A percentile compares a stretch with the other conserved stretches of the same genome.
Evolutionary conservation across 306 rosid species (phyloP).

Genomic region (Boehmeria nivea): DNA sequence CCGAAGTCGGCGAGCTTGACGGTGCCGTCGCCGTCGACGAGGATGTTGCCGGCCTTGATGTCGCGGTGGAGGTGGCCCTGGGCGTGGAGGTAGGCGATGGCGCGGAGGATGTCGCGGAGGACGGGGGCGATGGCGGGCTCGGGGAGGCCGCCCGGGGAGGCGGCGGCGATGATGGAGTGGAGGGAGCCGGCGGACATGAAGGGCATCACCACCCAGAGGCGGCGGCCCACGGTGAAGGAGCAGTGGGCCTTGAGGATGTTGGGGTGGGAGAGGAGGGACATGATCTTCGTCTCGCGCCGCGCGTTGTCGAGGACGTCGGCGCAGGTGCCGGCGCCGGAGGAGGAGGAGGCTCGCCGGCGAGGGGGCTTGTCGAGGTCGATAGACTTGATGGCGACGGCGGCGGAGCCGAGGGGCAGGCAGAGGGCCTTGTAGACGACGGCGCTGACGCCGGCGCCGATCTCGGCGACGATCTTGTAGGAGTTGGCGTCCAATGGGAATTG

Average conservation of each 20-base stretch:
- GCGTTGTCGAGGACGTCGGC: conserved; percentile 38
- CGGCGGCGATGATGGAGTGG: conserved; percentile 46
- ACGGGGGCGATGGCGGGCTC: conserved; percentile 51
- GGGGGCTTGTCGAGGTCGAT: conserved; percentile 52
- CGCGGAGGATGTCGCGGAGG: conserved; percentile 42
- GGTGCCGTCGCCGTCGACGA: conserved; percentile 41
- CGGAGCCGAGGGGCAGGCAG: conserved; percentile 39
- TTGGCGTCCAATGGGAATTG: conserved; percentile 46
- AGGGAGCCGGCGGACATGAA: conserved; percentile 62
- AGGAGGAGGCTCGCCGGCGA: no score
- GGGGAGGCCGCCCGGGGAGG: conserved; percentile 37
- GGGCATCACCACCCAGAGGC: conserved; percentile 74
- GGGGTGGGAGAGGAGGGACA: conserved; percentile 52
- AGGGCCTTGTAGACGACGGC: conserved; percentile 60
- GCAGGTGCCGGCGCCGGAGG: no score
- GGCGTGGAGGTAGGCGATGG: conserved; percentile 56
- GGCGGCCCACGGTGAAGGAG: conserved; percentile 44
- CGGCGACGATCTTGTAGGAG: conserved; percentile 32
- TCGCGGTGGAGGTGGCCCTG: conserved; percentile 65
- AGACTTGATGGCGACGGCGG: conserved; percentile 61
- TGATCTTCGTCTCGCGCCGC: conserved; percentile 39
- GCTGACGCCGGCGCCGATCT: conserved; percentile 47
- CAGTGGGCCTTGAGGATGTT: conserved; percentile 55
- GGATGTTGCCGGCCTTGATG: conserved; percentile 58
- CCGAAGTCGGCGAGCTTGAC: conserved; percentile 56